Evolutionary conservation across 176 grass and related monocot genomes (phyloP).

Genomic region (Paspalum vaginatum): DNA sequence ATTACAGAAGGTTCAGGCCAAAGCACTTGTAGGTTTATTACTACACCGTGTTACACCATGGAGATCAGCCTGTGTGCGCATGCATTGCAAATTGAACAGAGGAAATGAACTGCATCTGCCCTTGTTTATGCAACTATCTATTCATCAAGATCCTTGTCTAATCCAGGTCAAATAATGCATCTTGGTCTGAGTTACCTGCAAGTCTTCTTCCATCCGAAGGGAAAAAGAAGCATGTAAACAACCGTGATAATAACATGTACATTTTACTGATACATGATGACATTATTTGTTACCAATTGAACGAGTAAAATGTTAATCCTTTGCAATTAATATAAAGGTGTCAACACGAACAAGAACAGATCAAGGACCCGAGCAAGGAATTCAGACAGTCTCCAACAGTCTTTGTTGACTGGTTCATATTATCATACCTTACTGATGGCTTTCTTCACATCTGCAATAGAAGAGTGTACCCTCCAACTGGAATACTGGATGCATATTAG

Average conservation of each 20-base stretch:
- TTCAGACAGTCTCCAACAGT: slow-evolving; percentile 30
- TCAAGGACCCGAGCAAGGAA: slow-evolving; percentile 27
- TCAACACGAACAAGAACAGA: slow-evolving; percentile 10
- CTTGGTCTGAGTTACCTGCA: slow-evolving; percentile 2
- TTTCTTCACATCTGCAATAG: slow-evolving; percentile 32
- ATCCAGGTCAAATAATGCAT: slow-evolving; percentile 16
- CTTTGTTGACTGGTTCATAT: slow-evolving; percentile 35
- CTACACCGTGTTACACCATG: slow-evolving; percentile 26
- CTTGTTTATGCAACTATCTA: slow-evolving; percentile 4
- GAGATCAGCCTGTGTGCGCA: slow-evolving; percentile 3
- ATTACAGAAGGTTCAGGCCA: slow-evolving; percentile 2
- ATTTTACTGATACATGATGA: slow-evolving; percentile 10
- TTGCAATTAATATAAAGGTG: slow-evolving; percentile 31
- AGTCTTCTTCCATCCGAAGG: slow-evolving; percentile 5
- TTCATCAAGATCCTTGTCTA: slow-evolving; percentile 19
- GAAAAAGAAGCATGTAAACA: background rate
- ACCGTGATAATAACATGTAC: background rate
- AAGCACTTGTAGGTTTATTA: slow-evolving; percentile 24
- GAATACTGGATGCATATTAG: no score
- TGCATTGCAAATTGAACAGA: slow-evolving; percentile 29
- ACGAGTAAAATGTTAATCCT: slow-evolving; percentile 1
- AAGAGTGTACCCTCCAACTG: slow-evolving; percentile 21
- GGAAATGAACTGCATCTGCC: background rate
- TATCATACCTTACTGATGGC: background rate
- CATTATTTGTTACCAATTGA: background rate